Evolutionary conservation across 225 moss, liverwort and hornwort genomes (phyloP).

Genomic region (Polytrichum commune): DNA sequence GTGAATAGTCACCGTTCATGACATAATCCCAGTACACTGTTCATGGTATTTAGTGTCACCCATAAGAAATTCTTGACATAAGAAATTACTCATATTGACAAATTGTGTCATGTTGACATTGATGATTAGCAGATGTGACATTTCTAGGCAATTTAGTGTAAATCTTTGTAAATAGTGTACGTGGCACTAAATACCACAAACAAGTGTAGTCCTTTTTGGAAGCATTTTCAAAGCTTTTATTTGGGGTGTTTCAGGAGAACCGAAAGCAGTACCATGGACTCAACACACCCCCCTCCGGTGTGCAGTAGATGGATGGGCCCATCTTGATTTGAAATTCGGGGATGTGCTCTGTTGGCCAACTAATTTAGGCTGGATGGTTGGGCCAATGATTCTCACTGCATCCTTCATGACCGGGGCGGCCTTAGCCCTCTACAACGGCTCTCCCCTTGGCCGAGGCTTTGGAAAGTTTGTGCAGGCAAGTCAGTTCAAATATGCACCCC

Average conservation of each 20-base stretch:
- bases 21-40: no score
- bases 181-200: no score
- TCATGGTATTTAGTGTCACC: no score
- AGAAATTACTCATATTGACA: no score
- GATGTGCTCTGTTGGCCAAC: conserved; percentile 79
- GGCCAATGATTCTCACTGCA: conserved; percentile 65
- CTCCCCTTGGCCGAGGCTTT: conserved; percentile 65
- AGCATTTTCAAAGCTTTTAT: not conserved
- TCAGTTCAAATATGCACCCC: not conserved
- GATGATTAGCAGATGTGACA: no score
- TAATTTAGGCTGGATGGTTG: conserved; percentile 96
- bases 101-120: no score
- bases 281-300: conserved; percentile 72
- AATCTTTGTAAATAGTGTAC: no score
- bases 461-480: conserved; percentile 89
- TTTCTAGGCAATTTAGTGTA: no score
- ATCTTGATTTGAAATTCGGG: conserved; percentile 57
- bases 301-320: conserved; percentile 76
- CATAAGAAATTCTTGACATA: no score
- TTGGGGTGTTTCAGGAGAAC: conserved; percentile 52
- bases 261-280: conserved; percentile 94
- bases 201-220: not conserved
- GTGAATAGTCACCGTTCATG: no score
- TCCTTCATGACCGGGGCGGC: conserved; percentile 71
- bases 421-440: conserved; percentile 81